Conservation (phyloP, 345 rosid species). For the Syzygium grande region DNA sequence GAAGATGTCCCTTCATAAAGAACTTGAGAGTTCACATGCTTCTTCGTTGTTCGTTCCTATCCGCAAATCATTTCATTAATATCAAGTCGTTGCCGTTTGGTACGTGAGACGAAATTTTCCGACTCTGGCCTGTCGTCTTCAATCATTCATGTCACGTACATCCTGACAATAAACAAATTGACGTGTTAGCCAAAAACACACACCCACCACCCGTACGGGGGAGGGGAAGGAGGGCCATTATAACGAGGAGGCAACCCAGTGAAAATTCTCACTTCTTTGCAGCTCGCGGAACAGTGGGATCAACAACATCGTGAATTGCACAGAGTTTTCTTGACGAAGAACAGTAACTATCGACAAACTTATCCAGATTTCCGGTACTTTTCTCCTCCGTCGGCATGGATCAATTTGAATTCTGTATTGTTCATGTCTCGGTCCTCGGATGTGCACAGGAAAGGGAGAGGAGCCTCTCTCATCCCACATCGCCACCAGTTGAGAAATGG, state of each 20-base stretch:
- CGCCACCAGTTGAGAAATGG: too few species aligned
- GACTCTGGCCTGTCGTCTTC: not conserved
- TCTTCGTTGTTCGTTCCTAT: not conserved
- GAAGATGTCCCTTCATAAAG: not conserved
- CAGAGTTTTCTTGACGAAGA: not conserved
- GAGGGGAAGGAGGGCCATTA: not conserved
- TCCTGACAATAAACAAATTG: not conserved
- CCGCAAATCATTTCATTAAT: not conserved
- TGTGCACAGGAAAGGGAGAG: too few species aligned
- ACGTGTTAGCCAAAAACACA: not conserved
- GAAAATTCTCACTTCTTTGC: not conserved
- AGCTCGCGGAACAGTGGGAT: not conserved
- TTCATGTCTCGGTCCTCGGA: not conserved
- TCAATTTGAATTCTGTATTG: not conserved
- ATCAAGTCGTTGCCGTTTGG: not conserved
- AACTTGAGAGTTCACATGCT: not conserved
- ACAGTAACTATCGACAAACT: not conserved
- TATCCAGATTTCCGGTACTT: not conserved
- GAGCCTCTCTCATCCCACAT: too few species aligned
- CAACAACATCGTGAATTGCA: not conserved
- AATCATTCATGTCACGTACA: not conserved
- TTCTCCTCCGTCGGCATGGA: not conserved
- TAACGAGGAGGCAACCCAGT: not conserved
- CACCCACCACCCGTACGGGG: not conserved
- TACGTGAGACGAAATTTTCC: not conserved